A percentile compares a stretch with the other conserved stretches of the same genome.
These are phyloP conservation scores for Pontederia crassipes DNA, from an alignment of 176 grass and related monocot species.

Conservation along the genomic window DNA sequence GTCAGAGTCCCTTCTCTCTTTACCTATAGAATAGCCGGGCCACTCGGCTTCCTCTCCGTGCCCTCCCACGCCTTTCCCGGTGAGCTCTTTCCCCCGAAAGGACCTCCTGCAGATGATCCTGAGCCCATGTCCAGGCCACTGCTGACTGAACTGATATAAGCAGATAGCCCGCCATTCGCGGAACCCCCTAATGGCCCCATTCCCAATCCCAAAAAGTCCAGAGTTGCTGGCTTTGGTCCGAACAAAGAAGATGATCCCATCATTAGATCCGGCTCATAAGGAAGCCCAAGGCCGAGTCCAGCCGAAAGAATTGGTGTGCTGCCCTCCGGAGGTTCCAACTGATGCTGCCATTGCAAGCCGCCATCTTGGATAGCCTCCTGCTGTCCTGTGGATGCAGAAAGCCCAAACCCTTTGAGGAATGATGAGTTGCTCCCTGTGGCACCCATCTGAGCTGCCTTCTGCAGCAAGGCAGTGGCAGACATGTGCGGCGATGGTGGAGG, in stretches of 20 bases:
- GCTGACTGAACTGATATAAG: slow-evolving; percentile 55
- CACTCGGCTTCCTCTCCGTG: slow-evolving; percentile 38
- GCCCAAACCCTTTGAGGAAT: slow-evolving; percentile 62
- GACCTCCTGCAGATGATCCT: background rate
- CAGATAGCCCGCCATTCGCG: slow-evolving; percentile 32
- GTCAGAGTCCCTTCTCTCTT: too few species aligned
- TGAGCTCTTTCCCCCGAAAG: too few species aligned
- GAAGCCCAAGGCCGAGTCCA: slow-evolving; percentile 64
- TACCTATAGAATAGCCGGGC: slow-evolving; percentile 36
- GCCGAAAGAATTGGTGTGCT: slow-evolving; percentile 39
- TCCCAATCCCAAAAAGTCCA: slow-evolving; percentile 76
- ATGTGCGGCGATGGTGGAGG: slow-evolving; percentile 59
- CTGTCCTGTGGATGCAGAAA: slow-evolving; percentile 31
- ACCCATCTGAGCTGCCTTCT: slow-evolving; percentile 94
- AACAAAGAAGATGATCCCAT: slow-evolving; percentile 66
- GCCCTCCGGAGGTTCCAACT: slow-evolving; percentile 27
- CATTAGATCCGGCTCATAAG: slow-evolving; percentile 63
- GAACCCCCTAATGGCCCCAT: slow-evolving; percentile 48
- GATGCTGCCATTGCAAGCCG: slow-evolving; percentile 41
- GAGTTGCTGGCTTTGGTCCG: slow-evolving; percentile 58
- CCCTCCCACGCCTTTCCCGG: slow-evolving; percentile 5
- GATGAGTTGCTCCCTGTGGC: slow-evolving; percentile 53
- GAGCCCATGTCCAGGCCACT: slow-evolving; percentile 45
- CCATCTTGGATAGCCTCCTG: slow-evolving; percentile 29
- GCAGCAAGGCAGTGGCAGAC: slow-evolving; percentile 83